These are phyloP conservation scores for Usnea hakonensis DNA, from an alignment of 495 filamentous ascomycete species.

Conservation along the genomic window DNA sequence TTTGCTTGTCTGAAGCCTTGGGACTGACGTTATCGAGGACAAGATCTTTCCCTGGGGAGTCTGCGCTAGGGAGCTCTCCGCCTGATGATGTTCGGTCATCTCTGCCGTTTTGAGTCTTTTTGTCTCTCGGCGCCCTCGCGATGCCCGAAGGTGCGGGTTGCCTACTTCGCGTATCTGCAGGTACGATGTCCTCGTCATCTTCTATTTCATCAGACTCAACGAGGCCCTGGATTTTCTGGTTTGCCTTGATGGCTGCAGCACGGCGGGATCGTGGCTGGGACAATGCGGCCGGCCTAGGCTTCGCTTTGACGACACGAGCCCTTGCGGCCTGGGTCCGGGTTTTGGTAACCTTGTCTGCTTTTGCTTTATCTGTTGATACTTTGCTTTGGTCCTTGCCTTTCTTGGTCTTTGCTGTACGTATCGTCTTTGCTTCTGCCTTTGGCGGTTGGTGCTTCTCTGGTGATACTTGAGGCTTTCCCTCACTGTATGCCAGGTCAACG, in stretches of 20 bases:
- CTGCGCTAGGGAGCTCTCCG: background rate
- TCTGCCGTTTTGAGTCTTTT: background rate
- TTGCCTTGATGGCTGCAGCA: conserved; percentile 25
- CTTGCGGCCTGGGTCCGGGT: background rate
- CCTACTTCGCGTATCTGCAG: background rate
- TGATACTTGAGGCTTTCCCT: background rate
- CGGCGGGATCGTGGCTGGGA: conserved; percentile 8
- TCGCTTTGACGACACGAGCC: background rate
- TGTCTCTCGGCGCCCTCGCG: background rate
- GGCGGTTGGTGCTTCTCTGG: background rate
- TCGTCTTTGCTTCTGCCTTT: background rate
- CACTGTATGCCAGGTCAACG: background rate
- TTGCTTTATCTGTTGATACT: background rate
- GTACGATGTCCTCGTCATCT: background rate
- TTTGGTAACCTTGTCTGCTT: background rate
- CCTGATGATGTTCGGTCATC: background rate
- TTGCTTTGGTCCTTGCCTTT: background rate
- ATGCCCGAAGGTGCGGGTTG: background rate
- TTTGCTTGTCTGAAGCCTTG: background rate
- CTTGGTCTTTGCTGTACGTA: background rate
- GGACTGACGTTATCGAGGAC: background rate
- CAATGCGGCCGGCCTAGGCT: background rate
- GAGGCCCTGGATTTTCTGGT: conserved; percentile 16
- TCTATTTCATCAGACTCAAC: conserved; percentile 10
- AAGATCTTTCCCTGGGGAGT: background rate